These are phyloP conservation scores for Magnusiomyces paraingens DNA, from an alignment of 1,139 yeast species.

Conservation along the genomic window DNA sequence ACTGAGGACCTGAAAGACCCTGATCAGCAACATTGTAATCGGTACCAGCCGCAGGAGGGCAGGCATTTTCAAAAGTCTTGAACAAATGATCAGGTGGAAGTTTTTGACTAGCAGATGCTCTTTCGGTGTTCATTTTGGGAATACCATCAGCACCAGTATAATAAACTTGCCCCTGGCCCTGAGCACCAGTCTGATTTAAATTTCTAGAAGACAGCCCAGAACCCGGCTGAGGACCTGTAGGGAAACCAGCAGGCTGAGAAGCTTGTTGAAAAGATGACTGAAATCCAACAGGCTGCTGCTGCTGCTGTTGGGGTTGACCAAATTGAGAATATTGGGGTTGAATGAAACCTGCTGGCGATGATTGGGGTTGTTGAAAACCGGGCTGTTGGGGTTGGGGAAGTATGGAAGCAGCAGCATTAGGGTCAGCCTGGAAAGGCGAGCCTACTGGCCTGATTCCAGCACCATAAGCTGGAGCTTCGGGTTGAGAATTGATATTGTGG, in stretches of 20 bases:
- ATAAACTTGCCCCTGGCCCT: constrained; percentile 3
- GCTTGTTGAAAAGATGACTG: constrained; percentile 1
- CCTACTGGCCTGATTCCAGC: neutral
- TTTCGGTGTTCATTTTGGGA: constrained; percentile 50
- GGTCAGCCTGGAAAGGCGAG: neutral
- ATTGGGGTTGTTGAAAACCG: neutral
- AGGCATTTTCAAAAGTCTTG: constrained; percentile 63
- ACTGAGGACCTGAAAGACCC: constrained; percentile 77
- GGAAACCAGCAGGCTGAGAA: neutral
- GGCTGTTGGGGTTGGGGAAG: neutral
- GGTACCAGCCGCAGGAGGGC: constrained; percentile 79
- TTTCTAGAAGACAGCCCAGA: neutral
- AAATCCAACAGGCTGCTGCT: constrained; percentile 7
- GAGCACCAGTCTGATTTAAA: neutral
- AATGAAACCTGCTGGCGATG: neutral
- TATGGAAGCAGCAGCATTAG: neutral
- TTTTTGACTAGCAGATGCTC: constrained; percentile 50
- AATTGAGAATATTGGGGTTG: neutral
- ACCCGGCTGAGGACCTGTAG: neutral
- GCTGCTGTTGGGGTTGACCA: constrained; percentile 9
- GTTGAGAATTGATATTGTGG: constrained; percentile 17
- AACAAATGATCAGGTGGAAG: constrained; percentile 42
- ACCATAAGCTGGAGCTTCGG: constrained; percentile 7
- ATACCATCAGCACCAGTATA: constrained; percentile 21
- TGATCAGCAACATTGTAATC: constrained; percentile 69